A percentile compares a stretch with the other conserved stretches of the same genome.
phyloP scores from a whole-genome alignment of 108 stramenopile genomes.

The Cyclotella sp. region DNA sequence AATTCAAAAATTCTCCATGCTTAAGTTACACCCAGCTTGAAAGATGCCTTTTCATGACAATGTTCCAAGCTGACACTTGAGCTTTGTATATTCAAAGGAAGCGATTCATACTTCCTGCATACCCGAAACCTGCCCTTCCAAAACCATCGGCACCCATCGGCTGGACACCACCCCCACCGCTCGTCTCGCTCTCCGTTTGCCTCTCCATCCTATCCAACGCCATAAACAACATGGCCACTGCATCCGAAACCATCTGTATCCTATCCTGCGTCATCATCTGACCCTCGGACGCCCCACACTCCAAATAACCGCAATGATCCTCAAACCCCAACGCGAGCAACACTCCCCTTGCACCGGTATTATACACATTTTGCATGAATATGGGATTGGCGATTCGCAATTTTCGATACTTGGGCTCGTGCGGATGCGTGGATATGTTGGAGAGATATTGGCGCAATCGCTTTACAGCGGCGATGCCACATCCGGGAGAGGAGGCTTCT shows the following conservation, averaged over 20 bases:
- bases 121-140: constrained; percentile 63
- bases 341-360: constrained; percentile 66
- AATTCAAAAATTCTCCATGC: no score
- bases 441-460: constrained; percentile 61
- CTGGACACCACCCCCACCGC: constrained; percentile 10
- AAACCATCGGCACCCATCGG: constrained; percentile 70
- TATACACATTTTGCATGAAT: constrained; percentile 60
- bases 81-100: neutral
- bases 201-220: constrained; percentile 38
- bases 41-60: no score
- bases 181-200: neutral
- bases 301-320: constrained; percentile 57
- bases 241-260: constrained; percentile 60
- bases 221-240: constrained; percentile 38
- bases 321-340: constrained; percentile 66
- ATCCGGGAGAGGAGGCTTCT: constrained; percentile 27
- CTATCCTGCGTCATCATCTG: constrained; percentile 40
- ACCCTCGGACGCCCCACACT: constrained; percentile 49
- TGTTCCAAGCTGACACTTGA: no score
- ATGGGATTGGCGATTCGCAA: constrained; percentile 55
- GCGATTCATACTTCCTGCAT: constrained; percentile 48
- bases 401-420: constrained; percentile 64
- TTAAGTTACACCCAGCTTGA: no score
- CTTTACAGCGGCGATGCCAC: constrained; percentile 30
- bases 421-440: constrained; percentile 65